These are phyloP conservation scores for Penicillium maclennaniae DNA, from an alignment of 495 filamentous ascomycete genomes.

Conservation along the genomic window DNA sequence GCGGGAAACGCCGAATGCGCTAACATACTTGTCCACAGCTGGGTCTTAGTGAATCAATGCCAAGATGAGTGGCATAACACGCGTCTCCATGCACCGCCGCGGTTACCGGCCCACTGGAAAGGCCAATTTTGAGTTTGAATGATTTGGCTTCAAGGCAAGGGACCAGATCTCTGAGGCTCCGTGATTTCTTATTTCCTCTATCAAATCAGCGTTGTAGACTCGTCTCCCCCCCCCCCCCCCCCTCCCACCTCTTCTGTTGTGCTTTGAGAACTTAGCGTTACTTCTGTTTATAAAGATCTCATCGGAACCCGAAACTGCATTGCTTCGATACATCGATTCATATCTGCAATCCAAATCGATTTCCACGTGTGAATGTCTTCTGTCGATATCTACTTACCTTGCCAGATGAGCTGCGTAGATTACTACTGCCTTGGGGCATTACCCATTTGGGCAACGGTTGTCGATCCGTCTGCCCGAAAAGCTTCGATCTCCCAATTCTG, in stretches of 20 bases:
- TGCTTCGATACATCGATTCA: conserved; percentile 2
- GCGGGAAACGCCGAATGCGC: no score
- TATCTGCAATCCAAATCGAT: not conserved
- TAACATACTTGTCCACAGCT: not conserved
- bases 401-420: not conserved
- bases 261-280: conserved; percentile 23
- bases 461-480: no score
- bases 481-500: no score
- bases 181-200: no score
- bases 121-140: no score
- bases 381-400: not conserved
- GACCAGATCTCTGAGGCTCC: no score
- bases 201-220: not conserved
- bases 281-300: conserved; percentile 22
- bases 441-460: no score
- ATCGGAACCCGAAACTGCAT: conserved; percentile 5
- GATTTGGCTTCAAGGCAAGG: no score
- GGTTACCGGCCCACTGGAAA: no score
- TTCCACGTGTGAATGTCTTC: not conserved
- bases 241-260: no score
- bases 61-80: not conserved
- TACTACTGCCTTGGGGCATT: not conserved
- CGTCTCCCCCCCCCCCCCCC: conserved; percentile 5
- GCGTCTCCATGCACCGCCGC: no score
- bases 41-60: not conserved